Evolutionary conservation across 441 rosid species (phyloP).

Genomic region (Corymbia calophylla): DNA sequence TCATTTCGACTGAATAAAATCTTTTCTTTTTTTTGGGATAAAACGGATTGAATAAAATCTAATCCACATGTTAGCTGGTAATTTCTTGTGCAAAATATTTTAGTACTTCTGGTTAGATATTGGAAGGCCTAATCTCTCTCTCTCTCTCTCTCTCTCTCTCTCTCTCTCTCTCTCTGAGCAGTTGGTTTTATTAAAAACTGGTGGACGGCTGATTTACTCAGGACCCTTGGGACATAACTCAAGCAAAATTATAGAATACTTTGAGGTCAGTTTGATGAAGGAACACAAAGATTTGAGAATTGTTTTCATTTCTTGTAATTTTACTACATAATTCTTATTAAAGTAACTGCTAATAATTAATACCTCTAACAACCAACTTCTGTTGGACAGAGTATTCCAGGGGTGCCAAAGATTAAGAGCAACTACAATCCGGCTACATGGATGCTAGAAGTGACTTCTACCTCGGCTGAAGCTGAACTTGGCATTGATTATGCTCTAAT

Average conservation of each 20-base stretch:
- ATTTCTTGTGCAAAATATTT: neutral
- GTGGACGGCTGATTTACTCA: constrained; percentile 52
- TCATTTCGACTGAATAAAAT: neutral
- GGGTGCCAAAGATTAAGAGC: constrained; percentile 32
- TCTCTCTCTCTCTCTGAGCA: neutral
- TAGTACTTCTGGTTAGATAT: neutral
- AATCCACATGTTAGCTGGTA: neutral
- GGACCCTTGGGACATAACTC: constrained; percentile 65
- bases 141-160: neutral
- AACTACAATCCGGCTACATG: constrained; percentile 63
- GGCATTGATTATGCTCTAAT: constrained; percentile 38
- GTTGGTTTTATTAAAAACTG: constrained; percentile 55
- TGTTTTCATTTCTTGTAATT: neutral
- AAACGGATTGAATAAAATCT: neutral
- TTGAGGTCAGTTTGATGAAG: constrained; percentile 32
- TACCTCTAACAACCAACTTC: neutral
- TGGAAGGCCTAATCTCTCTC: neutral
- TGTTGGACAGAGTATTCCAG: constrained; percentile 21
- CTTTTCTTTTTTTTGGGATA: no score
- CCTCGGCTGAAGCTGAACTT: constrained; percentile 38
- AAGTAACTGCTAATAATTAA: neutral
- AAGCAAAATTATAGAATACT: constrained; percentile 41
- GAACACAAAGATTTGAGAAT: neutral
- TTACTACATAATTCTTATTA: neutral
- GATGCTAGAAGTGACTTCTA: constrained; percentile 49